phyloP scores from a whole-genome alignment of 768 basidiomycete genomes.

The Clavaria fumosa region DNA sequence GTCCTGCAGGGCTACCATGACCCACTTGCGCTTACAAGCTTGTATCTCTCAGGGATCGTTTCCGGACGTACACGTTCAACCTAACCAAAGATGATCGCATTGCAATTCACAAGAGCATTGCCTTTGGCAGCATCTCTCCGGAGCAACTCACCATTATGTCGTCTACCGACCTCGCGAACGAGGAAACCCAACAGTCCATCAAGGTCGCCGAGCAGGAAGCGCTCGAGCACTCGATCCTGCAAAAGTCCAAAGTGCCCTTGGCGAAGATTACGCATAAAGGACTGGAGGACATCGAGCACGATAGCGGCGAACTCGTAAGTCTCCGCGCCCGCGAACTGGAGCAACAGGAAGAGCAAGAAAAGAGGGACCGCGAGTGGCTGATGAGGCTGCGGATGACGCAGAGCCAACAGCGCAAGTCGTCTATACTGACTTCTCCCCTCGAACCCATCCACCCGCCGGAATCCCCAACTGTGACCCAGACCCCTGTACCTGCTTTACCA shows the following conservation, averaged over 20 bases:
- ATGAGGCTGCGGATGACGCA: constrained; percentile 41
- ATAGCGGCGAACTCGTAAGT: constrained; percentile 32
- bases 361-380: constrained; percentile 52
- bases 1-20: constrained; percentile 11
- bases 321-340: constrained; percentile 39
- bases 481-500: too few relatives aligned
- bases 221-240: constrained; percentile 71
- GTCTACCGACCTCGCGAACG: constrained; percentile 77
- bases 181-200: constrained; percentile 73
- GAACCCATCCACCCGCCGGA: too few relatives aligned
- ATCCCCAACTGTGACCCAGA: constrained; percentile 39
- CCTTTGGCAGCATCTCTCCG: constrained; percentile 46
- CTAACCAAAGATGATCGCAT: constrained; percentile 70
- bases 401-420: constrained; percentile 16
- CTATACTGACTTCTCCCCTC: constrained; percentile 31
- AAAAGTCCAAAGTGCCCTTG: constrained; percentile 49
- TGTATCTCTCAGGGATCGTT: constrained; percentile 51
- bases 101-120: constrained; percentile 66
- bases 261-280: constrained; percentile 89
- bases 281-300: constrained; percentile 75
- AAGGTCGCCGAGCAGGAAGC: constrained; percentile 71
- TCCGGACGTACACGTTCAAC: constrained; percentile 83
- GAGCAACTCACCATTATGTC: constrained; percentile 72
- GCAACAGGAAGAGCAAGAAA: constrained; percentile 50
- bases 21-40: background rate